These are phyloP conservation scores for Calocybe cyanea DNA, from an alignment of 768 basidiomycete genomes.

Conservation along the genomic window DNA sequence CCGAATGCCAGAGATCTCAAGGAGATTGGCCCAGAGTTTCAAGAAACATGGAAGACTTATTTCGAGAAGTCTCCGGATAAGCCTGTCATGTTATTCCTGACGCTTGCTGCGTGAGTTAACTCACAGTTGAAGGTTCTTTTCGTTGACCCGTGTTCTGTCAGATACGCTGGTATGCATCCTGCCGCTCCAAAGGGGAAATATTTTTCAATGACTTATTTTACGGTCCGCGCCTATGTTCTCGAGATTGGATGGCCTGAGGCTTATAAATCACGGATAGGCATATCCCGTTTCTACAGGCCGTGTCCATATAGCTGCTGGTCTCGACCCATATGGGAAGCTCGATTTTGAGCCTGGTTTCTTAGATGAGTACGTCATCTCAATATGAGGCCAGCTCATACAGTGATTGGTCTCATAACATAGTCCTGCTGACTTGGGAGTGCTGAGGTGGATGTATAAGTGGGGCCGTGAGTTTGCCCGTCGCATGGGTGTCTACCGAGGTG, in stretches of 20 bases:
- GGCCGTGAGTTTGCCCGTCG: constrained; percentile 51
- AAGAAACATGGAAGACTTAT: constrained; percentile 44
- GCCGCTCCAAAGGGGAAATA: constrained; percentile 22
- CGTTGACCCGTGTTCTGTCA: neutral
- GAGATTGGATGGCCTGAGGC: neutral
- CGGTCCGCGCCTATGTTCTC: constrained; percentile 18
- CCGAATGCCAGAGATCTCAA: constrained; percentile 47
- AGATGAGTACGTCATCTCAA: constrained; percentile 38
- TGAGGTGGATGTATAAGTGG: constrained; percentile 55
- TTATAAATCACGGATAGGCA: constrained; percentile 18
- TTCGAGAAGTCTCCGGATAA: constrained; percentile 53
- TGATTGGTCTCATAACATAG: constrained; percentile 16
- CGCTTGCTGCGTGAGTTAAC: constrained; percentile 35
- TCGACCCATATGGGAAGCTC: constrained; percentile 36
- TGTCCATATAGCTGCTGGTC: constrained; percentile 43
- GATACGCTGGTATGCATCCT: constrained; percentile 17
- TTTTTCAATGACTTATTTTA: constrained; percentile 18
- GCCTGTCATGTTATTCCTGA: constrained; percentile 42
- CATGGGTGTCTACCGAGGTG: constrained; percentile 43
- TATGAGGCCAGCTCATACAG: too few relatives aligned
- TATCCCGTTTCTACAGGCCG: constrained; percentile 47
- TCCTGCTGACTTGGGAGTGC: constrained; percentile 38
- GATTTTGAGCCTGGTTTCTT: constrained; percentile 46
- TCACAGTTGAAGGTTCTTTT: constrained; percentile 19
- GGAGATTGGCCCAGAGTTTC: constrained; percentile 47